phyloP scores from a whole-genome alignment of 495 filamentous ascomycete species.

The Beverwykella pulmonaria region DNA sequence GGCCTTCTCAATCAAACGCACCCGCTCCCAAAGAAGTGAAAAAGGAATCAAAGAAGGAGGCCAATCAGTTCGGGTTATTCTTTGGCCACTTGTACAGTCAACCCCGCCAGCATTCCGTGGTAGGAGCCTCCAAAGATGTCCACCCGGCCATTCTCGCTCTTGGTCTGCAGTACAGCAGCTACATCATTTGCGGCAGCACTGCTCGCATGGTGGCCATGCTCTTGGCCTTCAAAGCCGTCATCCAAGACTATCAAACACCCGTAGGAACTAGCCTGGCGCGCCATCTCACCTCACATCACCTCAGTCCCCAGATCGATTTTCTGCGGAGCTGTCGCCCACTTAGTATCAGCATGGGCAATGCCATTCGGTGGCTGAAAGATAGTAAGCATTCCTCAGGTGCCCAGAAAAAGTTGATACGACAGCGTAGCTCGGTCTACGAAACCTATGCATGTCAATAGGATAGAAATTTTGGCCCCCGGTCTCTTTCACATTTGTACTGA shows the following conservation, averaged over 20 bases:
- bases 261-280: constrained; percentile 78
- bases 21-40: constrained; percentile 29
- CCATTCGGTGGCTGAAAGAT: constrained; percentile 90
- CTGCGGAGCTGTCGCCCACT: constrained; percentile 89
- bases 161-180: constrained; percentile 87
- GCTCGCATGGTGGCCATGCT: constrained; percentile 85
- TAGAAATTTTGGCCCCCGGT: no score
- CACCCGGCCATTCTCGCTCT: constrained; percentile 84
- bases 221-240: constrained; percentile 86
- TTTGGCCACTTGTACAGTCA: constrained; percentile 82
- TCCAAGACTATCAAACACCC: constrained; percentile 88
- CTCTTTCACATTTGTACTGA: not conserved
- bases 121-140: constrained; percentile 81
- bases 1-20: constrained; percentile 51
- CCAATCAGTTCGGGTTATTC: constrained; percentile 68
- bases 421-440: no score
- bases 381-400: constrained; percentile 26
- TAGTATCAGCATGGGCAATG: constrained; percentile 92
- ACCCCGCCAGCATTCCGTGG: constrained; percentile 67
- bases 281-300: constrained; percentile 85
- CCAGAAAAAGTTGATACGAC: not conserved
- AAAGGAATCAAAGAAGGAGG: constrained; percentile 57
- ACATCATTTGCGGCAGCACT: constrained; percentile 86
- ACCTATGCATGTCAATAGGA: no score
- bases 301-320: constrained; percentile 93